A percentile compares a stretch with the other conserved stretches of the same genome.
These are phyloP conservation scores for Vigna hirtella DNA, from an alignment of 306 rosid genomes.

Conservation along the genomic window DNA sequence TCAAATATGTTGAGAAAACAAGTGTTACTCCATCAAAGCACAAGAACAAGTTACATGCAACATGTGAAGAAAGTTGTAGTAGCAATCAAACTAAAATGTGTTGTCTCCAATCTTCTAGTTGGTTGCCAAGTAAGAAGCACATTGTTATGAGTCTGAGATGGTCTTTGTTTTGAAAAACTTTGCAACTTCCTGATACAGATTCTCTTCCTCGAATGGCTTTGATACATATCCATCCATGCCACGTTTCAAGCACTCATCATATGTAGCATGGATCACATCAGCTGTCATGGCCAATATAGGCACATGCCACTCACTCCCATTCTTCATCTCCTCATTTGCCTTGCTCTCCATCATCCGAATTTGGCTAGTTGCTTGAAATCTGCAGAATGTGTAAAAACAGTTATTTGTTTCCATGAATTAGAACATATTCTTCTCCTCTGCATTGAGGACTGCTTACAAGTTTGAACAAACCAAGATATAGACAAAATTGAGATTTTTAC, in stretches of 20 bases:
- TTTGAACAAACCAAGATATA: neutral
- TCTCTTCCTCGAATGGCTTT: slow-evolving; percentile 92
- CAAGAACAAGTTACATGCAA: slow-evolving; percentile 27
- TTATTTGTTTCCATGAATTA: neutral
- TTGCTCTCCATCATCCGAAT: slow-evolving; percentile 78
- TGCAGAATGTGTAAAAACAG: slow-evolving; percentile 41
- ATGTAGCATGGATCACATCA: slow-evolving; percentile 90
- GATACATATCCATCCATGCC: slow-evolving; percentile 97
- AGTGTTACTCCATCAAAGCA: slow-evolving; percentile 13
- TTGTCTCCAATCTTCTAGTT: neutral
- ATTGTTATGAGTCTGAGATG: slow-evolving; percentile 40
- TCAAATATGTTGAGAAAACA: slow-evolving; percentile 15
- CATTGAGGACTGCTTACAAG: neutral
- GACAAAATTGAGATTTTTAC: neutral
- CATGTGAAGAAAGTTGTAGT: slow-evolving; percentile 46
- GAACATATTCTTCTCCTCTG: neutral
- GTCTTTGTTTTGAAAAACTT: slow-evolving; percentile 67
- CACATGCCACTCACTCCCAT: slow-evolving; percentile 60
- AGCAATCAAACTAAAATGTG: neutral
- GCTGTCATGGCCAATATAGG: slow-evolving; percentile 96
- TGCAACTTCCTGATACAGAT: slow-evolving; percentile 81
- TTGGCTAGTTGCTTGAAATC: slow-evolving; percentile 80
- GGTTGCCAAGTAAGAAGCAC: slow-evolving; percentile 7
- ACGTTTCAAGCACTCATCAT: slow-evolving; percentile 75
- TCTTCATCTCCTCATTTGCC: slow-evolving; percentile 59